Evolutionary conservation across 2,329 filamentous ascomycete genomes (phyloP).

Genomic region (Nothophaeocryptopus gaeumannii): DNA sequence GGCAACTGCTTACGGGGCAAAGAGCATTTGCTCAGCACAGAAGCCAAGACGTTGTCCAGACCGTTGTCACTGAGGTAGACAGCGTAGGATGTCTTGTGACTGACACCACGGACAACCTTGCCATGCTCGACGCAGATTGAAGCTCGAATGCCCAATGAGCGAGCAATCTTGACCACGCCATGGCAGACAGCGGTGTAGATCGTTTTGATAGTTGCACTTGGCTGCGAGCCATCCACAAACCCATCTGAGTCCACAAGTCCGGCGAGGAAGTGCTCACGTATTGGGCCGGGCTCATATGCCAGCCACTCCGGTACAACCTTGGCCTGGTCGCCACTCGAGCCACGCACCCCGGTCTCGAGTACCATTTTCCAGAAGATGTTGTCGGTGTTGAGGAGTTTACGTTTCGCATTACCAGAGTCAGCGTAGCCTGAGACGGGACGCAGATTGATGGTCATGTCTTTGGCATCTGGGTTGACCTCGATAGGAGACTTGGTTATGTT

Average conservation of each 20-base stretch:
- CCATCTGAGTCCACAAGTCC: too few species aligned
- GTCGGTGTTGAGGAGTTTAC: background rate
- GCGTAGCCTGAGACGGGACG: background rate
- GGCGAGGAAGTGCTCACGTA: too few species aligned
- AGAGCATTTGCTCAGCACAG: constrained; percentile 1
- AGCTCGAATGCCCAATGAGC: background rate
- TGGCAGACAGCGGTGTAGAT: background rate
- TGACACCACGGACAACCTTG: background rate
- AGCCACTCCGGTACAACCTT: background rate
- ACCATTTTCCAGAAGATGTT: constrained; percentile 3
- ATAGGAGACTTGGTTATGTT: background rate
- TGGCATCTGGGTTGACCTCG: background rate
- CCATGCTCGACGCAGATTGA: background rate
- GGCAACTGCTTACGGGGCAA: background rate
- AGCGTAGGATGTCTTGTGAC: background rate
- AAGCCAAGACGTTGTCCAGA: background rate
- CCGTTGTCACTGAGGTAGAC: constrained; percentile 1
- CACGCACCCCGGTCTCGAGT: background rate
- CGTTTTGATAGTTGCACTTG: background rate
- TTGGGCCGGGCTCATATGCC: background rate
- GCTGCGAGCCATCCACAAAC: too few species aligned
- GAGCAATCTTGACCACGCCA: background rate
- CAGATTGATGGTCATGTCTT: background rate
- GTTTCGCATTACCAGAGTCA: too few species aligned
- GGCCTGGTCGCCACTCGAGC: background rate